Conservation (phyloP, 2,329 filamentous ascomycete genomes). For the Alternaria brassicae region DNA sequence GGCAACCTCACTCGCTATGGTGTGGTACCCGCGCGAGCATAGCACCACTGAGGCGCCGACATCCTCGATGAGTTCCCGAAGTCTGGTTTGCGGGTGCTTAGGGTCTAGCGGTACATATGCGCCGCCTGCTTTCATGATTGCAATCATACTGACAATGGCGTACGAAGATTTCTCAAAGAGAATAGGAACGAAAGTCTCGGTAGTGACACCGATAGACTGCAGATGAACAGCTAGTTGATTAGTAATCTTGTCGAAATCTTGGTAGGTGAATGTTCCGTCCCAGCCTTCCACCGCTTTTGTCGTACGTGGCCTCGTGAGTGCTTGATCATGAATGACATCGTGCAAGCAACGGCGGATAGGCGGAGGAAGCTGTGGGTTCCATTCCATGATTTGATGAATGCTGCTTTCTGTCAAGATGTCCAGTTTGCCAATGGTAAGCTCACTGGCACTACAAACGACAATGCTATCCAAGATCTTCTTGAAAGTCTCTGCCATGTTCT, state of each 20-base stretch:
- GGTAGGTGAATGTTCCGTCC: conserved; percentile 43
- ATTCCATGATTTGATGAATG: conserved; percentile 34
- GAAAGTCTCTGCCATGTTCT: conserved; percentile 42
- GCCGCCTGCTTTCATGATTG: conserved; percentile 50
- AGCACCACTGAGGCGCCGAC: conserved; percentile 40
- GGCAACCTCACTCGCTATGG: conserved; percentile 34
- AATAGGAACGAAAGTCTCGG: conserved; percentile 46
- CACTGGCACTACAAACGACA: conserved; percentile 18
- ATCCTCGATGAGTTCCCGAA: conserved; percentile 45
- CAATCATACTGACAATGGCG: conserved; percentile 45
- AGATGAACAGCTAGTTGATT: conserved; percentile 37
- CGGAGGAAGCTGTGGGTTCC: conserved; percentile 38
- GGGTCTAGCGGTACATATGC: conserved; percentile 51
- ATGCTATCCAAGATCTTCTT: conserved; percentile 36
- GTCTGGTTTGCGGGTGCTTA: conserved; percentile 45
- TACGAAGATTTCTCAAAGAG: conserved; percentile 47
- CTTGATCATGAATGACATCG: conserved; percentile 41
- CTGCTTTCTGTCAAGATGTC: conserved; percentile 34
- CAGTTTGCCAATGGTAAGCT: conserved; percentile 34
- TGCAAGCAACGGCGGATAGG: conserved; percentile 40
- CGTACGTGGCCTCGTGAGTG: conserved; percentile 34
- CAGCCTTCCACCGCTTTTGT: conserved; percentile 42
- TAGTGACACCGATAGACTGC: conserved; percentile 32
- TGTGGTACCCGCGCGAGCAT: conserved; percentile 33
- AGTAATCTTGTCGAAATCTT: conserved; percentile 43